phyloP scores from a whole-genome alignment of 1,139 yeast species.

The Diutina mesorugosa region DNA sequence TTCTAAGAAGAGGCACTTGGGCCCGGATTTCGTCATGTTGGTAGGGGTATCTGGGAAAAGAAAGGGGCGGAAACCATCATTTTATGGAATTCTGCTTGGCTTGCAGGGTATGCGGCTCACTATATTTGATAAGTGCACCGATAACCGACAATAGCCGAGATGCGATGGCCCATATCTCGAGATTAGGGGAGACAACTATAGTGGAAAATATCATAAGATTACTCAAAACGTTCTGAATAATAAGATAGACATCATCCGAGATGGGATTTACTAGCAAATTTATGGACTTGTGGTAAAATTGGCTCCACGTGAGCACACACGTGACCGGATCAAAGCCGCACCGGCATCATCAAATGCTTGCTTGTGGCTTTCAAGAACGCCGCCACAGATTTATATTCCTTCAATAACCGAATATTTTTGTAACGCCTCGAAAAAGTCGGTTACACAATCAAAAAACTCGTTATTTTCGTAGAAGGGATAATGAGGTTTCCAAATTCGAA shows the following conservation, averaged over 20 bases:
- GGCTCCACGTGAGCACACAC: neutral
- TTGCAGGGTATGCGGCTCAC: neutral
- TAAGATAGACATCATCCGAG: neutral
- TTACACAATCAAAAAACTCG: no score
- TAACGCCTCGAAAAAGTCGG: no score
- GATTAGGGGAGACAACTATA: neutral
- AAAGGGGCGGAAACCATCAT: neutral
- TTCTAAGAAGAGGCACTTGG: constrained; percentile 32
- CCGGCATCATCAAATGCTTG: neutral
- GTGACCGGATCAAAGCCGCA: neutral
- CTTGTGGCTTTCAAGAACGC: neutral
- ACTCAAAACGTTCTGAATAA: neutral
- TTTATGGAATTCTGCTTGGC: neutral
- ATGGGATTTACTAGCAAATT: neutral
- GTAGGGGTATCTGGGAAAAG: neutral
- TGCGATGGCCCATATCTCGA: neutral
- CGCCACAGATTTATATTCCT: no score
- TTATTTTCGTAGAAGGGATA: no score
- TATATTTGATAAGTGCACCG: neutral
- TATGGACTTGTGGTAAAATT: neutral
- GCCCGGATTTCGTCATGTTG: neutral
- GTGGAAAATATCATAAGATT: neutral
- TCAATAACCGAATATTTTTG: no score
- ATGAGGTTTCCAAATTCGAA: no score
- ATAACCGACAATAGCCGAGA: neutral